Evolutionary conservation across 306 rosid genomes (phyloP).

Genomic region (Castanea crenata): DNA sequence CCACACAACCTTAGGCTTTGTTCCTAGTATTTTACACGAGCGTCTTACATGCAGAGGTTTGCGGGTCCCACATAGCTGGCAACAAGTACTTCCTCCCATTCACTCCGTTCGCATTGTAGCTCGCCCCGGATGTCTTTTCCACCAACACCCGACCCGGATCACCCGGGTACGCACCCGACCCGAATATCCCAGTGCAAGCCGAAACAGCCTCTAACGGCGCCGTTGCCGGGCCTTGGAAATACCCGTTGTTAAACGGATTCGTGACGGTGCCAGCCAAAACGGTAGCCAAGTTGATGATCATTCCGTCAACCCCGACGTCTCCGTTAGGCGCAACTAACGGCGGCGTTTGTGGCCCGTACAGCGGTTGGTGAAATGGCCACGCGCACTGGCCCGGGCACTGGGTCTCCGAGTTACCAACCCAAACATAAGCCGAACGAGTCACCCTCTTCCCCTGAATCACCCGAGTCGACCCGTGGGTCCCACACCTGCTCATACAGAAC

Average conservation of each 20-base stretch:
- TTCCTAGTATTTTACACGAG: slow-evolving; percentile 37
- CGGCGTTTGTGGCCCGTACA: slow-evolving; percentile 85
- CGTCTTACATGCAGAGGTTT: slow-evolving; percentile 58
- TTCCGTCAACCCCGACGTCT: slow-evolving; percentile 90
- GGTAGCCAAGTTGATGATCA: slow-evolving; percentile 82
- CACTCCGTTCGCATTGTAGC: slow-evolving; percentile 71
- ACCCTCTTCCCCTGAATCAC: slow-evolving; percentile 1
- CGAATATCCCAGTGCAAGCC: slow-evolving; percentile 74
- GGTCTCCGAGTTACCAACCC: slow-evolving; percentile 89
- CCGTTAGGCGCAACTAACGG: slow-evolving; percentile 87
- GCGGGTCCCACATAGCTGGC: slow-evolving; percentile 99
- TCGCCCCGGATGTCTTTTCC: slow-evolving; percentile 60
- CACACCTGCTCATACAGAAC: slow-evolving; percentile 72
- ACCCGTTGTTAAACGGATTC: slow-evolving; percentile 80
- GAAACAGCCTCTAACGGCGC: slow-evolving; percentile 91
- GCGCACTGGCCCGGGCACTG: slow-evolving; percentile 94
- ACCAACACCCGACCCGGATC: slow-evolving; percentile 63
- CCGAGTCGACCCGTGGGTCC: slow-evolving; percentile 58
- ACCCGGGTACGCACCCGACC: slow-evolving; percentile 84
- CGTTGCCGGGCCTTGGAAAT: slow-evolving; percentile 69
- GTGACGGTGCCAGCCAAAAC: slow-evolving; percentile 88
- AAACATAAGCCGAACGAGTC: slow-evolving; percentile 47
- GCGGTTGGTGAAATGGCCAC: slow-evolving; percentile 94
- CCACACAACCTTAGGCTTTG: neutral
- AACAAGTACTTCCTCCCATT: slow-evolving; percentile 65